phyloP scores from a whole-genome alignment of 257 asterid species.

The Penstemon newberryi region DNA sequence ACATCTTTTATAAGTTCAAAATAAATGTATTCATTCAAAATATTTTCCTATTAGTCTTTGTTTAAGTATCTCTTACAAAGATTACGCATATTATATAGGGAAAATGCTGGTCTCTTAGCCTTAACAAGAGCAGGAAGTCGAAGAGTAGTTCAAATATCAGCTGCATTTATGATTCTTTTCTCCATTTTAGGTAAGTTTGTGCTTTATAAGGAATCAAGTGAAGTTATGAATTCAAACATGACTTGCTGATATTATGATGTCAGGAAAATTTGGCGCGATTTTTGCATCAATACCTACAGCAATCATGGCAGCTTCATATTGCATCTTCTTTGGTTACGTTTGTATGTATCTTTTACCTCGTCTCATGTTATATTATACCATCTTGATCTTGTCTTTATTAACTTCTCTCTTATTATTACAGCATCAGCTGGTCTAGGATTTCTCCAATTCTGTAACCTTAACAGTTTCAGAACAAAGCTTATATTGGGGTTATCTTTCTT shows the following conservation, averaged over 20 bases:
- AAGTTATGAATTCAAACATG: neutral
- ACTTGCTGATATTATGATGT: neutral
- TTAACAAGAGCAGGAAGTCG: slow-evolving; percentile 80
- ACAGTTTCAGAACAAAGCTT: slow-evolving; percentile 72
- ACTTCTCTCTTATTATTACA: slow-evolving; percentile 27
- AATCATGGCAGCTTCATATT: slow-evolving; percentile 73
- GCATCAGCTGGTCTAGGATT: slow-evolving; percentile 77
- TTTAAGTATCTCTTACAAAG: neutral
- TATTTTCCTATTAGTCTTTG: neutral
- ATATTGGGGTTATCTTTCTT: slow-evolving; percentile 67
- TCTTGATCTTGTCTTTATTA: neutral
- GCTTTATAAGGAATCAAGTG: neutral
- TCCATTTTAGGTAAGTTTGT: slow-evolving; percentile 56
- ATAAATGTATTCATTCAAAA: neutral
- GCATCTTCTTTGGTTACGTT: slow-evolving; percentile 70
- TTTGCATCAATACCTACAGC: slow-evolving; percentile 73
- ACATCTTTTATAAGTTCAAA: slow-evolving; percentile 7
- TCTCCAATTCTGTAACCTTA: slow-evolving; percentile 80
- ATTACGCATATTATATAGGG: slow-evolving; percentile 37
- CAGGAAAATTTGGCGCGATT: slow-evolving; percentile 80
- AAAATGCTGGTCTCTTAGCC: slow-evolving; percentile 81
- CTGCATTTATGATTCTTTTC: slow-evolving; percentile 71
- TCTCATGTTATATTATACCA: neutral
- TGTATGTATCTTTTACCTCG: slow-evolving; percentile 39
- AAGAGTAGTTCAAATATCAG: slow-evolving; percentile 70